These are phyloP conservation scores for Geranium incanum DNA, from an alignment of 441 rosid species.

Conservation along the genomic window DNA sequence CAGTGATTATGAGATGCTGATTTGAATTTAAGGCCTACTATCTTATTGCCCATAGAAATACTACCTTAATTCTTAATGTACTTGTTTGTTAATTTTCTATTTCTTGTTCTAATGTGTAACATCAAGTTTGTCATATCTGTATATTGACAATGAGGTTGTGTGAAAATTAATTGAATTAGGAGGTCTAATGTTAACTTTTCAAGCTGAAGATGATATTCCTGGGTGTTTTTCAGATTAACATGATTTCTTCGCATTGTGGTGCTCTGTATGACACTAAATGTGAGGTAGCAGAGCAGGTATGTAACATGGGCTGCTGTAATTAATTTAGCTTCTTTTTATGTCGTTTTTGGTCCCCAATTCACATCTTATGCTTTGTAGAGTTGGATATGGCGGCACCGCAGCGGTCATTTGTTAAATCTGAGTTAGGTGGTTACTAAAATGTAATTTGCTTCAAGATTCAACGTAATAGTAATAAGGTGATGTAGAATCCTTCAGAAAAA, in stretches of 20 bases:
- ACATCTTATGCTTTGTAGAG: not conserved
- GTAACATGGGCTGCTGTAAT: not conserved
- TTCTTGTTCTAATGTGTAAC: not conserved
- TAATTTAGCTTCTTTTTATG: conserved; percentile 1
- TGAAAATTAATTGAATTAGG: conserved; percentile 2
- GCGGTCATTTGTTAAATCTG: not conserved
- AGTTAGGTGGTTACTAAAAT: not conserved
- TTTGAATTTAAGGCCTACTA: no score
- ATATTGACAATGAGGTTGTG: not conserved
- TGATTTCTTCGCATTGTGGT: not conserved
- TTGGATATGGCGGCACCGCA: not conserved
- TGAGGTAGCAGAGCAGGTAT: not conserved
- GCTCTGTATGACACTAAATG: not conserved
- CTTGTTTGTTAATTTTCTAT: no score
- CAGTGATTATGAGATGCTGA: not conserved
- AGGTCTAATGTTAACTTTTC: not conserved
- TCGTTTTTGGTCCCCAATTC: not conserved
- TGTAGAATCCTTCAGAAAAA: not conserved
- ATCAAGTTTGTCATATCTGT: not conserved
- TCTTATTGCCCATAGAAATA: no score
- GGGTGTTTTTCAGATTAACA: conserved; percentile 2
- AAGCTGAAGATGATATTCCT: not conserved
- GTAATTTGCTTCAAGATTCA: not conserved
- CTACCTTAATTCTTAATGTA: no score
- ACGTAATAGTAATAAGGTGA: not conserved